These are phyloP conservation scores for Phytophthora syringae DNA, from an alignment of 352 stramenopile species.

Conservation along the genomic window DNA sequence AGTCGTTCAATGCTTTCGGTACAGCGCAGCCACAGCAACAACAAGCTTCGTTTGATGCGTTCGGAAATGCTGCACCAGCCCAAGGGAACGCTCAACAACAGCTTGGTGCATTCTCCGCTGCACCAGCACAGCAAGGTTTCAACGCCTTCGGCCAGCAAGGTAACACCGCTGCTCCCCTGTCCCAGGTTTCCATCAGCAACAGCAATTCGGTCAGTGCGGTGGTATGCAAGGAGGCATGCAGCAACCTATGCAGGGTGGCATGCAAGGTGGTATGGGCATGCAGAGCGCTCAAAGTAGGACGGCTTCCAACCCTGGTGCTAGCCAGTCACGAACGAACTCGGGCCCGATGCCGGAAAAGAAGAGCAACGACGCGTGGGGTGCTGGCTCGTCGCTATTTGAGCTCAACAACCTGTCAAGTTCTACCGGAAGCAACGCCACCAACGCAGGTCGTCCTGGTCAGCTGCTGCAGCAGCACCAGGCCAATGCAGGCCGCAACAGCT, in stretches of 20 bases:
- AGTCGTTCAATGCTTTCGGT: constrained; percentile 68
- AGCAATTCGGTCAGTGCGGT: constrained; percentile 54
- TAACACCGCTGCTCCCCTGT: constrained; percentile 37
- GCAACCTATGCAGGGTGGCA: constrained; percentile 42
- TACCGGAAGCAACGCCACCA: constrained; percentile 29
- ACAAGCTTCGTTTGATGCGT: constrained; percentile 67
- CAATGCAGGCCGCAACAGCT: constrained; percentile 66
- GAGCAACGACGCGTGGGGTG: constrained; percentile 81
- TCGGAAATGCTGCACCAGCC: constrained; percentile 42
- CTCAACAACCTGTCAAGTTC: constrained; percentile 74
- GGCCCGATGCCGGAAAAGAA: constrained; percentile 45
- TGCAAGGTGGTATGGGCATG: constrained; percentile 40
- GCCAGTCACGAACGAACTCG: constrained; percentile 37
- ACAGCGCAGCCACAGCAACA: constrained; percentile 44
- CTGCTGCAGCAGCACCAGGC: constrained; percentile 27
- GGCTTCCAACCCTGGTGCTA: constrained; percentile 48
- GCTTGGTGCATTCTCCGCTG: constrained; percentile 52
- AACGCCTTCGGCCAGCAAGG: constrained; percentile 57
- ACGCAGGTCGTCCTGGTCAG: constrained; percentile 37
- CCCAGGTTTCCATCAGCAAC: constrained; percentile 60
- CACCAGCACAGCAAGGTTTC: constrained; percentile 48
- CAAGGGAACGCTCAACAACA: constrained; percentile 38
- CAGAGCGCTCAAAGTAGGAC: constrained; percentile 43
- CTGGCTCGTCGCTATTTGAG: constrained; percentile 79
- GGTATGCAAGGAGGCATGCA: no score